phyloP scores from a whole-genome alignment of 805 yeast species.

The Yarrowia keelungensis region DNA sequence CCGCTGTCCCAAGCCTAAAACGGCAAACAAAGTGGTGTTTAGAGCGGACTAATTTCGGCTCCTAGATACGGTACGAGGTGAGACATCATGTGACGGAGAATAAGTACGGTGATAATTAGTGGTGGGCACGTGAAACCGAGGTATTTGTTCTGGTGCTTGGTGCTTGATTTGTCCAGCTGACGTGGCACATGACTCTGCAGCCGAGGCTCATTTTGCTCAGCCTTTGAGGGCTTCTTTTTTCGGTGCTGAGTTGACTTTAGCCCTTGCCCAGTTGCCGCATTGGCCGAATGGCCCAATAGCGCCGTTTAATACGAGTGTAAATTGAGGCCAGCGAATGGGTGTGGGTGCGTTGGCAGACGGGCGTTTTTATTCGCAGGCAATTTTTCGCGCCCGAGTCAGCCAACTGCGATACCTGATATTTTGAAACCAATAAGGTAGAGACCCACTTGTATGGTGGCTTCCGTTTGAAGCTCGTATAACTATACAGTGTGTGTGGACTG shows the following conservation, averaged over 20 bases:
- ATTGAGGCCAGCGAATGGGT: conserved; percentile 15
- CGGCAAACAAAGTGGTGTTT: conserved; percentile 4
- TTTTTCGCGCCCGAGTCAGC: background rate
- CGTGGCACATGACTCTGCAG: background rate
- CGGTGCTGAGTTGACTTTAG: too few species aligned
- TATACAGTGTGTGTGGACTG: conserved; percentile 16
- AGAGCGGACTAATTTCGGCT: conserved; percentile 1
- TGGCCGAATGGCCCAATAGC: background rate
- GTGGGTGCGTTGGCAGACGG: too few species aligned
- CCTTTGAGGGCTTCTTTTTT: background rate
- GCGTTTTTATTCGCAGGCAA: background rate
- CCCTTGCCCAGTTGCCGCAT: background rate
- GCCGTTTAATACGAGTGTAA: conserved; percentile 27
- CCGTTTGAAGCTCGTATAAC: conserved; percentile 9
- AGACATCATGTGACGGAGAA: background rate
- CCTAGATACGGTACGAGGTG: background rate
- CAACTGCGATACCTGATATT: too few species aligned
- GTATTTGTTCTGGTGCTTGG: too few species aligned
- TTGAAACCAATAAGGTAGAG: too few species aligned
- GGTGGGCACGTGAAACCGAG: background rate
- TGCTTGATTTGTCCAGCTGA: background rate
- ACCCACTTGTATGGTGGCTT: background rate
- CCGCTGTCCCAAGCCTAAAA: conserved; percentile 6
- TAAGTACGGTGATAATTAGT: too few species aligned
- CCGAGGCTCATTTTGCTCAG: conserved; percentile 22